Evolutionary conservation across 2,329 filamentous ascomycete species (phyloP), one percentile per base, ranked within the genome.

Genomic region (Hypoxylon sp.): DNA sequence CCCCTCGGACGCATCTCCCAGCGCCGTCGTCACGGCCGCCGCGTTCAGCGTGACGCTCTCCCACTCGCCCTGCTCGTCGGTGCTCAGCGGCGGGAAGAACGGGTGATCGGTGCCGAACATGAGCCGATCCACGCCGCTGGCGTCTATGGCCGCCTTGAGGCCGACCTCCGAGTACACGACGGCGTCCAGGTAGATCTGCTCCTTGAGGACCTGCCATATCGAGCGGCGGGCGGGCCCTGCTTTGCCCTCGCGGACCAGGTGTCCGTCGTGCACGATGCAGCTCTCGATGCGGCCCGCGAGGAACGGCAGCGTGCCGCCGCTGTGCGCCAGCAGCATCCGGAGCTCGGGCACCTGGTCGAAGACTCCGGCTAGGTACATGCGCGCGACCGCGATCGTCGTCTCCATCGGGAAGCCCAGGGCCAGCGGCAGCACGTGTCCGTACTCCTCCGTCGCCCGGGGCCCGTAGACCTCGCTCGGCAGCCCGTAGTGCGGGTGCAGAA

Each of bases 401-500:
- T 97, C 92, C 60, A 97, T 82, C 0, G 92, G 91, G 67, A 96
- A 96, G 0, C 92, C 92, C 3, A 97, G 75, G 0, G 91, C 90
- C 0, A 97, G 76, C 0, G 91, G 89, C 2, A 97, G 78, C 1
- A 96, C 91, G 68, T 96, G 92, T 0, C 92, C 92, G 67, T 95
- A 96, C 53, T 87, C 86, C 15, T 74, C 76, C 29, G 70, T 75
- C 0, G 82, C 83, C 5, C 87, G 77, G 0, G 89, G 82, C 0
- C 92, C 92, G 73, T 89, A 96, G 3, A 95, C 90, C 6, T 84
- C 81, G 51, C 82, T 81, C 0, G 91, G 91, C 2, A 97, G 80
- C 1, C 92, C 92, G 68, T 97, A 96, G 71, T 97, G 92, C 19
- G 92, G 92, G 71, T 97, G 92, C 41, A 97, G 71, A 73, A 97